Percentiles rank a stretch among this genome's conserved stretches.
Conservation (phyloP, 768 basidiomycete genomes). For the Dictyophora rubrovolvata region DNA sequence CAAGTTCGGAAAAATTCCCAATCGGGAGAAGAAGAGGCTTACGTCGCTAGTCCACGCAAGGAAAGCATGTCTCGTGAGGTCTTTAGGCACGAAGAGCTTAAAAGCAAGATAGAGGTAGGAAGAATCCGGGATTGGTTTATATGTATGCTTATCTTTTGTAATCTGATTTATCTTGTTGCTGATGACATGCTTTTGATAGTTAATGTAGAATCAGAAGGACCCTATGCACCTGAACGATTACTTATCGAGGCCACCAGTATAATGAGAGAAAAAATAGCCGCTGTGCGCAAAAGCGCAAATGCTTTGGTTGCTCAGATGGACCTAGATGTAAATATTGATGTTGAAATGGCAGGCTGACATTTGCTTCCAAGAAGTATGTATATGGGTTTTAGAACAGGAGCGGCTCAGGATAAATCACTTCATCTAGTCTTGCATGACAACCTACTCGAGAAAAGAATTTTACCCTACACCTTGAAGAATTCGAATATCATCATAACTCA, state of each 20-base stretch:
- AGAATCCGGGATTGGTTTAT: conserved; percentile 88
- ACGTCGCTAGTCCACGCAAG: conserved; percentile 48
- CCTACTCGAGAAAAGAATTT: too few relatives aligned
- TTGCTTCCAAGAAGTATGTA: too few relatives aligned
- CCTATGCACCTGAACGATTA: conserved; percentile 76
- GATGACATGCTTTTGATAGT: conserved; percentile 32
- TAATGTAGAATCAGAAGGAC: conserved; percentile 84
- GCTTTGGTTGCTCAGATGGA: conserved; percentile 36
- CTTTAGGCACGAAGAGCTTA: conserved; percentile 83
- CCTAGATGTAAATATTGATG: conserved; percentile 11
- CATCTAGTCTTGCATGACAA: too few relatives aligned
- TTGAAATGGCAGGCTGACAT: neutral
- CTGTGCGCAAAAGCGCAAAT: conserved; percentile 49
- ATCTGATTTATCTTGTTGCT: neutral
- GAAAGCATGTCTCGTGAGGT: conserved; percentile 92
- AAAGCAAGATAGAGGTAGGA: conserved; percentile 69
- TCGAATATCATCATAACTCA: too few relatives aligned
- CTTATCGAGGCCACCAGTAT: conserved; percentile 72
- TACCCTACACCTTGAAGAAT: too few relatives aligned
- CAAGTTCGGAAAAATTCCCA: conserved; percentile 30
- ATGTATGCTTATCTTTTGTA: conserved; percentile 44
- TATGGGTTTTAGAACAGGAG: too few relatives aligned
- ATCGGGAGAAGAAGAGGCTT: conserved; percentile 32
- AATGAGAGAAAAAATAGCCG: conserved; percentile 69
- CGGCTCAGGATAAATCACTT: too few relatives aligned